A percentile compares a stretch with the other conserved stretches of the same genome.
These are phyloP conservation scores for Umbelopsis sp. DNA, from an alignment of 192 early-diverging fungal genomes.

Conservation along the genomic window DNA sequence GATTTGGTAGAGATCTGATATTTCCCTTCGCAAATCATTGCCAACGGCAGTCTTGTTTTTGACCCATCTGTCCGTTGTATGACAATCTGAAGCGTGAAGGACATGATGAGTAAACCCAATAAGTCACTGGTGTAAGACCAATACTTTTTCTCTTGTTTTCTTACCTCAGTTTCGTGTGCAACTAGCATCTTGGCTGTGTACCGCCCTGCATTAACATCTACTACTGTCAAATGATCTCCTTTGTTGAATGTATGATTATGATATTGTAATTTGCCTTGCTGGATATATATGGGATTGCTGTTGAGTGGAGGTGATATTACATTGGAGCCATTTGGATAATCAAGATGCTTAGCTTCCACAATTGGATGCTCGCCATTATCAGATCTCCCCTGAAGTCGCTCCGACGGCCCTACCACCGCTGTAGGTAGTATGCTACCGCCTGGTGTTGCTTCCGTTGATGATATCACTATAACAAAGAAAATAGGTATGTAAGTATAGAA, in stretches of 20 bases:
- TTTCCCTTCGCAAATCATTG: conserved; percentile 26
- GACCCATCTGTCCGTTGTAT: conserved; percentile 26
- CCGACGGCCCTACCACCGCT: background rate
- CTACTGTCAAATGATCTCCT: conserved; percentile 20
- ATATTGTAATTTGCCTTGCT: conserved; percentile 21
- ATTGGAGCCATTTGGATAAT: conserved; percentile 6
- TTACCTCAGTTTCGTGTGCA: conserved; percentile 20
- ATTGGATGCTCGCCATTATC: background rate
- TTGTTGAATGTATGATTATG: conserved; percentile 25
- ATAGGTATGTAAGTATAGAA: background rate
- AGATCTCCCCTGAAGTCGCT: background rate
- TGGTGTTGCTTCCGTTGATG: background rate
- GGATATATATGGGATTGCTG: conserved; percentile 7
- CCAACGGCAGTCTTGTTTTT: conserved; percentile 18
- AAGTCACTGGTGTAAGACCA: background rate
- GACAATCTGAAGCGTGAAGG: conserved; percentile 9
- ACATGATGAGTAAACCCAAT: background rate
- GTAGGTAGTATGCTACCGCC: conserved; percentile 6
- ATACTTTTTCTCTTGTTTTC: background rate
- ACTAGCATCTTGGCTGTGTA: conserved; percentile 22
- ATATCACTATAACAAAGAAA: background rate
- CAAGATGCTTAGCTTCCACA: background rate
- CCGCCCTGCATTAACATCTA: conserved; percentile 24
- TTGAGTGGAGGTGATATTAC: conserved; percentile 3
- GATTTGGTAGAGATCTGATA: conserved; percentile 26